A percentile compares a stretch with the other conserved stretches of the same genome.
Conservation (phyloP, 2,329 filamentous ascomycete species). For the Xylariaceae sp. region DNA sequence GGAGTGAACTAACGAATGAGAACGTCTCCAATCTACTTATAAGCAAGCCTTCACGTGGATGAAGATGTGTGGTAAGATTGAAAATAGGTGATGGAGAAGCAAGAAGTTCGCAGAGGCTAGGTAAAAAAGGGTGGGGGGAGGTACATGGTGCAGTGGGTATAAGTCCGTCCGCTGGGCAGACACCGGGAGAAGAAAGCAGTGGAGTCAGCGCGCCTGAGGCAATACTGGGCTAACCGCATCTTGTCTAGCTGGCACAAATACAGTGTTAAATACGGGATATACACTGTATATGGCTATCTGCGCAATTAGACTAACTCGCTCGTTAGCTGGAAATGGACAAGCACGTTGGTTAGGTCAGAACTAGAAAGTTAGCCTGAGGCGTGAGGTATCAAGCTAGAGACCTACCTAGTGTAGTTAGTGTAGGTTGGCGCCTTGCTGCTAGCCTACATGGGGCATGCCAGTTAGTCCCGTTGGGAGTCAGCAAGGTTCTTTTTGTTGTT, state of each 20-base stretch:
- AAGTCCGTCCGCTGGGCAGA: not conserved
- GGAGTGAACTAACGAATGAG: not conserved
- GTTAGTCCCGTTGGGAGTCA: not conserved
- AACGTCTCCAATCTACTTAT: not conserved
- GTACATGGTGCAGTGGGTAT: not conserved
- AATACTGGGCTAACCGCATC: not conserved
- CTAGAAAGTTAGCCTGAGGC: too few species aligned
- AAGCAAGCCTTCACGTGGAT: not conserved
- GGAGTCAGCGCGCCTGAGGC: not conserved
- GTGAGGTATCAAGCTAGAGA: too few species aligned
- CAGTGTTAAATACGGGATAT: too few species aligned
- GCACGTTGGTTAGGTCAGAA: too few species aligned
- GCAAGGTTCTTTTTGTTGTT: not conserved
- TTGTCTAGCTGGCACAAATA: not conserved
- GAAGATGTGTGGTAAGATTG: constrained; percentile 1
- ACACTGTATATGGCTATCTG: not conserved
- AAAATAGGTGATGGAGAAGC: not conserved
- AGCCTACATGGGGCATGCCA: not conserved
- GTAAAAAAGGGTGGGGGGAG: not conserved
- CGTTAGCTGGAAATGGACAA: too few species aligned
- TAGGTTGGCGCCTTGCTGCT: too few species aligned
- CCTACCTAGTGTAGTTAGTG: too few species aligned
- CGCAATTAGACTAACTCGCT: not conserved
- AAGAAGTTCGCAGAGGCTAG: not conserved
- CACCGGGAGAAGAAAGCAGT: not conserved